Evolutionary conservation across 164 flowering plant genomes (phyloP).

Genomic region (Magnolia changhungtana): DNA sequence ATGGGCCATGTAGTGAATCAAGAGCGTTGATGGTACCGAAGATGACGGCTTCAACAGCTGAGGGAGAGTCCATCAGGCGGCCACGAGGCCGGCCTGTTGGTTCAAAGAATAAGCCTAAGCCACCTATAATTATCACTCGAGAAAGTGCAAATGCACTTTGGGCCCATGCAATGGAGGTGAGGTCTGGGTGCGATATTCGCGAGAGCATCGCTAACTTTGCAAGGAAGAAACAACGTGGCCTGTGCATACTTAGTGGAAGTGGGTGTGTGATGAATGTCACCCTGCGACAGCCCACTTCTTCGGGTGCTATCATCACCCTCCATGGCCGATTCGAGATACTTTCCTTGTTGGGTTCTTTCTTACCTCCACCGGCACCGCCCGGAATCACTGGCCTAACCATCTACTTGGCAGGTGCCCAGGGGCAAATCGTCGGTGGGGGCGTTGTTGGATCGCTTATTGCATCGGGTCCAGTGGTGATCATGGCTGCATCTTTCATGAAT

Average conservation of each 20-base stretch:
- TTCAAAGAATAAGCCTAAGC: conserved; percentile 89
- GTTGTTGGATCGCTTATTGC: conserved; percentile 88
- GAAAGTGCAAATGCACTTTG: conserved; percentile 74
- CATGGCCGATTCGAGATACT: conserved; percentile 88
- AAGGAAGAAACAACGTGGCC: conserved; percentile 60
- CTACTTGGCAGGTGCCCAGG: conserved; percentile 75
- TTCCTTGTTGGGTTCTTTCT: conserved; percentile 66
- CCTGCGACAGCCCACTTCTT: conserved; percentile 57
- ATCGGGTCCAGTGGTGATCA: conserved; percentile 81
- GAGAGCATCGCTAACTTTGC: conserved; percentile 66
- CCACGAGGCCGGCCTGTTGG: conserved; percentile 88
- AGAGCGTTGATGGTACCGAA: conserved; percentile 24
- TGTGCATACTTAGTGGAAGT: conserved; percentile 63
- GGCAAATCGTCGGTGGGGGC: conserved; percentile 78
- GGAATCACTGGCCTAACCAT: conserved; percentile 74
- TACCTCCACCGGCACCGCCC: conserved; percentile 79
- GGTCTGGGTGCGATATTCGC: conserved; percentile 70
- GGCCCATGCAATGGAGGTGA: conserved; percentile 87
- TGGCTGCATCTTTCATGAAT: conserved; percentile 86
- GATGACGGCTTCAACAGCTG: conserved; percentile 23
- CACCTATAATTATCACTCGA: conserved; percentile 72
- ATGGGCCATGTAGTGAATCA: conserved; percentile 22
- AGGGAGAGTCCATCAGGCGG: conserved; percentile 43
- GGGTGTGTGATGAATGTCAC: conserved; percentile 83
- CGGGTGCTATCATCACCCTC: conserved; percentile 69